Evolutionary conservation across 257 asterid genomes (phyloP), one percentile per base, ranked within the genome.

Genomic region (Solanum piurae): DNA sequence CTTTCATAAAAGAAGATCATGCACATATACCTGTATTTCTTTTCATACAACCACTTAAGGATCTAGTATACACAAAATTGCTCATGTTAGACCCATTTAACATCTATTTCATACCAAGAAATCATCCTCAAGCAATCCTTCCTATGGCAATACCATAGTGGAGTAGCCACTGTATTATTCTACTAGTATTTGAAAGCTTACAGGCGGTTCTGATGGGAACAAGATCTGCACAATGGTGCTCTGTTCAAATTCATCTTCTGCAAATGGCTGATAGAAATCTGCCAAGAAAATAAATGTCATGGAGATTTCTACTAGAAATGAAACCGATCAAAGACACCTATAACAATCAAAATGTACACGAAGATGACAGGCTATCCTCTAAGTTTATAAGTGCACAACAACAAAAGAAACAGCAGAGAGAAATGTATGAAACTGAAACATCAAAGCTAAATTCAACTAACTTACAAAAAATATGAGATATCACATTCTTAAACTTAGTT

Each of bases 221-320:
- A 96, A 82, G 71, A 96, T 86, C 10, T 88, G 84, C 72, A 96
- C 96, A 66, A 90, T 92, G 69, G 98, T 96, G 91, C 94, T 95
- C 89, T 93, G 93, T 79, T 95, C 97, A 3, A 91, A 75, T 89
- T 95, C 97, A 89, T 96, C 98, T 92, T 96, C 95, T 89, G 93
- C 89, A 10, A 95, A 87, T 76, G 99, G 98, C 85, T 96, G 91
- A 89, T 95, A 96, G 91, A 96, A 93, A 88, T 95, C 98, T 96
- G 96, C 91, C 89, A 84, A 91, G 85, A 85, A 44, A 84, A 77
- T 36, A 83, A 85, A 87, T 20, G 74, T 84, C 27, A 76, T 37
- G 58, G 40, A 44, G 42, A 82, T 25, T 49, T 49, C 42, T 18
- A 82, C 42, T 36, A 79, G 38, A 49, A 3, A 49, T 52, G 38